phyloP scores from a whole-genome alignment of 495 filamentous ascomycete species.

The Penicillium lagena region DNA sequence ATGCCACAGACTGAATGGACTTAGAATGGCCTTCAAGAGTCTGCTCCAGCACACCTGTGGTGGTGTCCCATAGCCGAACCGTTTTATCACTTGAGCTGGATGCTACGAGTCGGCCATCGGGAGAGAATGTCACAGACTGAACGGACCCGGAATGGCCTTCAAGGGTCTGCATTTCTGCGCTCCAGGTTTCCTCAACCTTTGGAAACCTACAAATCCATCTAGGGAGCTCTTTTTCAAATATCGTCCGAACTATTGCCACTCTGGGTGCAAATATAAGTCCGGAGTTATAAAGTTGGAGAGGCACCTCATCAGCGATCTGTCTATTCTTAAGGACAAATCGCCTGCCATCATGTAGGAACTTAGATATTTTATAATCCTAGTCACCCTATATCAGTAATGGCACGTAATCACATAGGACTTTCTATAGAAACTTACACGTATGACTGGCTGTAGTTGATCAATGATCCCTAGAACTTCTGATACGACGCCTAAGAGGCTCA shows the following conservation, averaged over 20 bases:
- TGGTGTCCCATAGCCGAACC: too few relatives aligned
- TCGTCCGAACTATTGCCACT: slow-evolving; percentile 17
- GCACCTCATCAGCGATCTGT: slow-evolving; percentile 23
- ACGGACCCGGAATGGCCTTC: slow-evolving; percentile 5
- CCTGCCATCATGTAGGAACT: slow-evolving; percentile 15
- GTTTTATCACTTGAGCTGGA: too few relatives aligned
- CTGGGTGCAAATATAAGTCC: slow-evolving; percentile 26
- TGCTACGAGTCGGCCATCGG: too few relatives aligned
- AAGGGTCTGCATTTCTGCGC: slow-evolving; percentile 13
- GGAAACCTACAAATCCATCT: slow-evolving; percentile 1
- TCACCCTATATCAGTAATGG: too few relatives aligned
- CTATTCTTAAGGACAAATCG: slow-evolving; percentile 21
- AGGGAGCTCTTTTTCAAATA: slow-evolving; percentile 4
- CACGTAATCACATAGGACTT: too few relatives aligned
- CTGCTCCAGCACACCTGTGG: too few relatives aligned
- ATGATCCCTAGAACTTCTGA: too few relatives aligned
- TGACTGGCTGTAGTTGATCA: too few relatives aligned
- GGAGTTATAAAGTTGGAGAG: slow-evolving; percentile 10
- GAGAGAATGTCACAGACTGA: too few relatives aligned
- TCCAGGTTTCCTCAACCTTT: slow-evolving; percentile 7
- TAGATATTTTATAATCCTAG: too few relatives aligned
- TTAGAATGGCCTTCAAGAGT: slow-evolving; percentile 11
- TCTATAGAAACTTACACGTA: too few relatives aligned
- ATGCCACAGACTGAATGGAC: slow-evolving; percentile 10
- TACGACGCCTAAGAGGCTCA: too few relatives aligned